Conservation (phyloP, 768 basidiomycete genomes). For the Boletus tylopilopsis region DNA sequence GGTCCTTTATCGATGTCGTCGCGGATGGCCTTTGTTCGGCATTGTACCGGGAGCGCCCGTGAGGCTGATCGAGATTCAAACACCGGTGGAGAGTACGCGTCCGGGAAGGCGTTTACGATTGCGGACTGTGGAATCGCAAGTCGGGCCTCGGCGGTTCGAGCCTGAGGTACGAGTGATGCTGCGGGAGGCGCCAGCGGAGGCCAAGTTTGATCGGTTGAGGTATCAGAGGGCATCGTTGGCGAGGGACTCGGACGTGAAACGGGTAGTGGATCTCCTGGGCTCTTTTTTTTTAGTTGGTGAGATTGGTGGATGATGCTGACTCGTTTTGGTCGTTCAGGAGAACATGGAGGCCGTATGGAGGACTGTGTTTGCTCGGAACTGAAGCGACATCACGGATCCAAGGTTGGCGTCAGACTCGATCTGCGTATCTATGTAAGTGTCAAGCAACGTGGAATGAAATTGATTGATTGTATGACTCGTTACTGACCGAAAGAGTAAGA, state of each 20-base stretch:
- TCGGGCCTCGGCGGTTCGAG: constrained; percentile 39
- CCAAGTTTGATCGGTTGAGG: constrained; percentile 46
- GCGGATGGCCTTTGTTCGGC: constrained; percentile 36
- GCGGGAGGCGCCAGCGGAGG: constrained; percentile 36
- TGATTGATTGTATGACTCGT: too few relatives aligned
- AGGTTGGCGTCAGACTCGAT: too few relatives aligned
- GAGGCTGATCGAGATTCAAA: background rate
- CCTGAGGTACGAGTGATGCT: constrained; percentile 42
- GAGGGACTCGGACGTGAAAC: constrained; percentile 30
- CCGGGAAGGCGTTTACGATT: constrained; percentile 47
- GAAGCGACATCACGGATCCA: too few relatives aligned
- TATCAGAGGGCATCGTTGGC: constrained; percentile 46
- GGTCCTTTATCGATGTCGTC: constrained; percentile 57
- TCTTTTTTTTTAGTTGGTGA: too few relatives aligned
- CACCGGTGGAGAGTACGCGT: constrained; percentile 36
- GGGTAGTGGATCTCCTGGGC: constrained; percentile 6
- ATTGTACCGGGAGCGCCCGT: constrained; percentile 7
- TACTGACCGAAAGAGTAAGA: too few relatives aligned
- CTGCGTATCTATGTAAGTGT: too few relatives aligned
- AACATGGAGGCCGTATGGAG: background rate
- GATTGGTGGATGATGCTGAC: background rate
- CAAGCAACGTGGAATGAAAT: too few relatives aligned
- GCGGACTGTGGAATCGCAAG: constrained; percentile 54
- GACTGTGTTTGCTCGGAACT: background rate
- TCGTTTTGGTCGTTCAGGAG: background rate